Evolutionary conservation across 2,329 filamentous ascomycete species (phyloP), one percentile per base, ranked within the genome.

Genomic region (Fusarium praegraminearum): DNA sequence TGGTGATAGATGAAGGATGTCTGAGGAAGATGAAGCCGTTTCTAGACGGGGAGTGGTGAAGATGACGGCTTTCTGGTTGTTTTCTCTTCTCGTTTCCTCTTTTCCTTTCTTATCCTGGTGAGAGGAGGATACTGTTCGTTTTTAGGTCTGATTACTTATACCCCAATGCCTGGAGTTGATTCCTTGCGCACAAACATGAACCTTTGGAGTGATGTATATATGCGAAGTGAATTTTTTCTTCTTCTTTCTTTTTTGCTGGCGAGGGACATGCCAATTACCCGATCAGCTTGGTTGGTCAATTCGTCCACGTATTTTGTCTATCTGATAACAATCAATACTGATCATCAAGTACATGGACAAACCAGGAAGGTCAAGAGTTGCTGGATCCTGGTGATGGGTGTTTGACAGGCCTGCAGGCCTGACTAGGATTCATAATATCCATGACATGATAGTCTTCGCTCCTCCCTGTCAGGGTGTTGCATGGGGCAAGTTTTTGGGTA

Each of bases 61-160:
- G 52, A 70, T 45, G 62, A 73, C 56, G 64, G 62, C 50, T 64
- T 52, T 70, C 47, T 56, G 44, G 50, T 70, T 74, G 56, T 62
- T 68, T 71, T 62, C 58, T 44, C 56, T 61, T 53, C 59, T 69
- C 57, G 51, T 60, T 55, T 43, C 28, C 35, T 44, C 57, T 55
- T 59, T 52, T 40, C 24, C 35, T 45, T 62, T 63, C 53, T 63
- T 52, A 46, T 47, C 54, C 62, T 33, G 54, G 52, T 54, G 66
- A 62, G 61, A 61, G 69, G 62, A 50, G 33, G 63, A 67, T 64
- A 60, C 47, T 69, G 58, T 71, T 74, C 64, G 72, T 51, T 62
- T 62, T 73, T 71, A 75, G 72, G 72, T 60, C 64, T 65, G 67
- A 67, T 71, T 75, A 74, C 58, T 74, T 75, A 74, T 74, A 73